Base-by-base conservation (phyloP, 1,139 yeast genomes). In the Schwanniomyces etchellsii region DNA sequence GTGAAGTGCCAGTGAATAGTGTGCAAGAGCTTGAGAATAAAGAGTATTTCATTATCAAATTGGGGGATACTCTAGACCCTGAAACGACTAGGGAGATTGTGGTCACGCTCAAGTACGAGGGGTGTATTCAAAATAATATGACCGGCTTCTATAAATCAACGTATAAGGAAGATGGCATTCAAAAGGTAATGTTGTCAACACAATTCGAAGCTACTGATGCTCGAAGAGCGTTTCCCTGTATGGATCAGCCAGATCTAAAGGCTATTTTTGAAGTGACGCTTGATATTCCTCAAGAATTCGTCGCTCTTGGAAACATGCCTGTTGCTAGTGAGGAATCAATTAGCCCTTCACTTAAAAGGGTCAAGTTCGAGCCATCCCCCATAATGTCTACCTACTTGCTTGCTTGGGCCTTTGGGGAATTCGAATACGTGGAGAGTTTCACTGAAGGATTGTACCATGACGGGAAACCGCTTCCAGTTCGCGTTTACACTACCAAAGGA, bases 191-290 rank as follows among this genome's bases (percentile, higher is more conserved):
- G 65, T 80, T 85, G 28, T 77, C 89, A 23, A 83, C 94, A 27
- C 94, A 83, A 58, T 81, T 83, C 70, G 94, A 83, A 57, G 83
- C 94, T 20, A 81, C 89, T 17, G 89, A 82, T 52, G 86, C 89
- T 31, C 77, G 94, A 55, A 70, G 86, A 47, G 89, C 93, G 1
- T 80, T 83, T 60, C 94, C 94, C 12, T 81, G 84, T 50, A 74
- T 81, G 40, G 93, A 82, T 81, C 21, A 26, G 21, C 94, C 94
- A 16, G 71, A 75, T 33, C 64, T 79, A 38, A 83, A 83, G 57
- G 84, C 93, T 5, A 72, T 84, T 15, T 83, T 77, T 47, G 75
- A 73, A 35, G 72, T 84, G 35, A 65, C 77, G 17, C 60, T 84
- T 40, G 64, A 76, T 16, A 70, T 81, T 26, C 71, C 69, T 33